Evolutionary conservation across 108 stramenopile genomes (phyloP), one percentile per base, ranked within the genome.

Genomic region (Skeletonema potamos): DNA sequence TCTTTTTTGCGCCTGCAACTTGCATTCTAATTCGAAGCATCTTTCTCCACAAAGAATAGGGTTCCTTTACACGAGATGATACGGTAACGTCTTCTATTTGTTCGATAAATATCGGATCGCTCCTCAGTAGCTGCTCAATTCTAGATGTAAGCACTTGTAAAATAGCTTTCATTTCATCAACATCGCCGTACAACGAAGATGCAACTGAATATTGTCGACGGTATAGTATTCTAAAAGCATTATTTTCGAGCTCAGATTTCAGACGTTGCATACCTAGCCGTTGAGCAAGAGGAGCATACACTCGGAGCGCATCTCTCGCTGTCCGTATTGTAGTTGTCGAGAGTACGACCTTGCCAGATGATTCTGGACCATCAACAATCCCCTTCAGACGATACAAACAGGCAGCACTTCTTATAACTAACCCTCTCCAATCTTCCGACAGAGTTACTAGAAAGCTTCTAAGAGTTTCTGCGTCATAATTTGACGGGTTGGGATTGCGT

Each of bases 161-260:
- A 10, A 91, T 73, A 6, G 80, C 74, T 17, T 83, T 37, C 85
- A 91, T 88, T 27, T 83, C 84, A 29, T 66, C 82, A 4, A 86
- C 73, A 32, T 80, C 77, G 22, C 43, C 65, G 61, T 89, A 90
- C 28, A 89, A 43, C 4, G 82, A 59, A 22, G 81, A 70, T 1
- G 82, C 88, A n/a, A 87, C 86, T 15, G 76, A 62, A 69, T 81
- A 89, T 64, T 90, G 92, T 32, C 92, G 83, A 54, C 76, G 86
- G 59, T 93, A 93, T 17, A 93, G 72, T 34, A 91, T 81, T 15
- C 82, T 65, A 87, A 93, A 93, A 8, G 92, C 89, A 26, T 59
- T 62, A 15, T 85, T 72, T 76, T 93, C 92, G 1, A 93, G 56
- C 30, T 87, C 75, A 18, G 85, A 48, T 55, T 90, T 88, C 27